A percentile compares a stretch with the other conserved stretches of the same genome.
Conservation (phyloP, 2,329 filamentous ascomycete genomes). For the Lecanicillium sp. region DNA sequence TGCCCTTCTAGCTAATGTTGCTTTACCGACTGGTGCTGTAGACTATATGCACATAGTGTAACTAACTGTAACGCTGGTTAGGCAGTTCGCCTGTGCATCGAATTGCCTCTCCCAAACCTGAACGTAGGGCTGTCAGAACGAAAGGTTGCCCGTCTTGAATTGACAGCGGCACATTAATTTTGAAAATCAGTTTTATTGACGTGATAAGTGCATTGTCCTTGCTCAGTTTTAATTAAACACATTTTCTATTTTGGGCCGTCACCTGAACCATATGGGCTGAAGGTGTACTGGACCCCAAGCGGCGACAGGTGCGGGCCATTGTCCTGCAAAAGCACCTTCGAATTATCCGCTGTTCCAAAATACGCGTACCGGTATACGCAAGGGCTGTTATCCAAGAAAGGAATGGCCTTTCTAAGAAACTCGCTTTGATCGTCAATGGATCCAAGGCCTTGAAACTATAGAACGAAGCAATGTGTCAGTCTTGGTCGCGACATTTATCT, state of each 20-base stretch:
- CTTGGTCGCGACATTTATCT: not conserved
- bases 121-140: too few species aligned
- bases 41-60: too few species aligned
- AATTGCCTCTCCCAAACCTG: too few species aligned
- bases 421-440: slow-evolving; percentile 23
- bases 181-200: too few species aligned
- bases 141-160: too few species aligned
- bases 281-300: slow-evolving; percentile 7
- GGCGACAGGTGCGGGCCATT: slow-evolving; percentile 2
- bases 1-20: too few species aligned
- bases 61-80: too few species aligned
- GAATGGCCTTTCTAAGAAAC: slow-evolving; percentile 35
- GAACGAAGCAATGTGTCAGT: not conserved
- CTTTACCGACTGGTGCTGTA: too few species aligned
- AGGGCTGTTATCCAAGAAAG: slow-evolving; percentile 31
- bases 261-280: slow-evolving; percentile 7
- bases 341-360: slow-evolving; percentile 19
- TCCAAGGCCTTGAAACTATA: slow-evolving; percentile 22
- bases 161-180: too few species aligned
- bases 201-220: too few species aligned
- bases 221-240: too few species aligned
- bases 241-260: slow-evolving; percentile 5
- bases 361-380: slow-evolving; percentile 32
- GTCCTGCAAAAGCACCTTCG: slow-evolving; percentile 10
- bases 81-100: too few species aligned